Evolutionary conservation across 306 rosid species (phyloP).

Genomic region (Sindora glabra): DNA sequence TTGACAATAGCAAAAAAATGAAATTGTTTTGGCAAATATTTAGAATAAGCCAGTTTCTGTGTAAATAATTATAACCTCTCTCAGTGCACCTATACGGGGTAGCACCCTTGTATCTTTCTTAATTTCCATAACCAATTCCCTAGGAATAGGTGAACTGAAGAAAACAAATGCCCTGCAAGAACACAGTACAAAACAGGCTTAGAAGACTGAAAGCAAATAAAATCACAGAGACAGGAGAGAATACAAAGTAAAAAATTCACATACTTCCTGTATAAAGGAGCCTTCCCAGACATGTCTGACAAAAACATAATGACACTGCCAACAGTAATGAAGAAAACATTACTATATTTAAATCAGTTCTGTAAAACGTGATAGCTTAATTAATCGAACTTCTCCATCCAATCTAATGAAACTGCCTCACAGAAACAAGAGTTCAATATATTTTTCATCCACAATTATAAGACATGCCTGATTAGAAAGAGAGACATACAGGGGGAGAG

Average conservation of each 20-base stretch:
- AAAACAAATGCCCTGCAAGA: constrained; percentile 88
- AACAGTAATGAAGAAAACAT: constrained; percentile 22
- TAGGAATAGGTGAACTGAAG: constrained; percentile 82
- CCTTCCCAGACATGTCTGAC: constrained; percentile 91
- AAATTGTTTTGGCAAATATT: constrained; percentile 5
- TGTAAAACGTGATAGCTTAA: constrained; percentile 2
- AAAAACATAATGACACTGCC: constrained; percentile 82
- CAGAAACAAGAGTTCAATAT: constrained; percentile 1
- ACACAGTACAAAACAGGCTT: constrained; percentile 16
- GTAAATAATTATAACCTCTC: constrained; percentile 55
- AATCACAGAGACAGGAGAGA: not conserved
- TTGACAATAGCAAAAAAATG: constrained; percentile 11
- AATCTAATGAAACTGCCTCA: constrained; percentile 7
- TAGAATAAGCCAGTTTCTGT: constrained; percentile 15
- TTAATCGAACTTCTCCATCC: constrained; percentile 3
- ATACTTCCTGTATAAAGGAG: constrained; percentile 90
- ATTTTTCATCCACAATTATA: constrained; percentile 1
- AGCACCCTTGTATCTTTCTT: constrained; percentile 66
- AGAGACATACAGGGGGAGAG: not conserved
- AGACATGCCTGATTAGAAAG: constrained; percentile 6
- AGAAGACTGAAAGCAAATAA: constrained; percentile 11
- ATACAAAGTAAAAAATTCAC: constrained; percentile 25
- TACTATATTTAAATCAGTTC: constrained; percentile 13
- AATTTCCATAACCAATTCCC: constrained; percentile 58
- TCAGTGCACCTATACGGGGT: constrained; percentile 75